Conservation (phyloP, 495 filamentous ascomycete genomes). For the Podospora anserina region DNA sequence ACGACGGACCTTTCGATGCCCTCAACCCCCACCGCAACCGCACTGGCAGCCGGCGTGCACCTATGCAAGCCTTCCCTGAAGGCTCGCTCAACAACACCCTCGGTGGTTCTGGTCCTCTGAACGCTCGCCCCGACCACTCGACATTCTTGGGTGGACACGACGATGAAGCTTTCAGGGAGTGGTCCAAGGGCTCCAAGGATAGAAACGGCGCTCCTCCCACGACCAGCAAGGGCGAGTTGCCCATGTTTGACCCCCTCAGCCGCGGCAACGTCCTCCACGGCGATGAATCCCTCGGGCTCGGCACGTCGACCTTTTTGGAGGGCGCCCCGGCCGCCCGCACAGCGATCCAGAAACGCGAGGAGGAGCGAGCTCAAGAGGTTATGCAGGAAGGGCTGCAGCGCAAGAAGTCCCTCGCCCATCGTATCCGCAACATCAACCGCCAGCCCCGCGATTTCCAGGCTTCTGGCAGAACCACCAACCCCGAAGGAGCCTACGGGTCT, state of each 20-base stretch:
- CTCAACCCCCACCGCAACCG: constrained; percentile 95
- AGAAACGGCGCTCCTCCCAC: constrained; percentile 9
- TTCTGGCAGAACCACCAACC: constrained; percentile 52
- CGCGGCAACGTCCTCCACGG: constrained; percentile 73
- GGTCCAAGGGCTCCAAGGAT: constrained; percentile 38
- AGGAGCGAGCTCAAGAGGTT: constrained; percentile 54
- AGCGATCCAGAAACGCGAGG: constrained; percentile 75
- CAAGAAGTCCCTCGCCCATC: constrained; percentile 91
- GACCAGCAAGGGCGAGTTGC: constrained; percentile 38
- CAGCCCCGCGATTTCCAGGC: constrained; percentile 51
- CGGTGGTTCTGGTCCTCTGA: constrained; percentile 82
- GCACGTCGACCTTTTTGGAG: constrained; percentile 93
- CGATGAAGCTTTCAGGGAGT: constrained; percentile 86
- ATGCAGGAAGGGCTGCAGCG: constrained; percentile 66
- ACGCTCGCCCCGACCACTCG: constrained; percentile 76
- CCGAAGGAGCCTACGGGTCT: constrained; percentile 38
- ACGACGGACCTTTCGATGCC: constrained; percentile 97
- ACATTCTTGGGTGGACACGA: constrained; percentile 74
- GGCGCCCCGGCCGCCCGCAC: constrained; percentile 83
- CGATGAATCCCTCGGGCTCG: constrained; percentile 76
- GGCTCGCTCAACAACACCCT: constrained; percentile 88
- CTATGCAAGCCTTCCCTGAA: constrained; percentile 95
- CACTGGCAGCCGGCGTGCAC: constrained; percentile 74
- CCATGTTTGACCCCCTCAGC: constrained; percentile 50
- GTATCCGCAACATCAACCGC: constrained; percentile 67